Percentiles rank a stretch among this genome's conserved stretches.
Conservation (phyloP, 345 rosid genomes). For the Murraya koenigii region DNA sequence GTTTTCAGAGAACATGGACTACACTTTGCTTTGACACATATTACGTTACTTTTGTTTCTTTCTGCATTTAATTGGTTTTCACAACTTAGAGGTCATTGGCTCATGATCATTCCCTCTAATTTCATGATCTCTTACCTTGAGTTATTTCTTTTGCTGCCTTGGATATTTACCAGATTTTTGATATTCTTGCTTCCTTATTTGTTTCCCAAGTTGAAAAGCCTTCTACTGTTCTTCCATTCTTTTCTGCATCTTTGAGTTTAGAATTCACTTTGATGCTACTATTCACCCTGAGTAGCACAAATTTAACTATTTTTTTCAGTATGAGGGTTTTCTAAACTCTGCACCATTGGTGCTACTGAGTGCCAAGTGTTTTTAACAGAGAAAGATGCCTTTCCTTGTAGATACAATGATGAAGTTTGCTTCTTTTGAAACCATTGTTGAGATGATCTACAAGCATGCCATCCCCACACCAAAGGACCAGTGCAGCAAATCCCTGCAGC, state of each 20-base stretch:
- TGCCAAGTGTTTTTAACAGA: background rate
- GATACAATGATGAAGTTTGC: constrained; percentile 99
- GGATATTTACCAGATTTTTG: background rate
- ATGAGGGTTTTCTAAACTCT: background rate
- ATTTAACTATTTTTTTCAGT: background rate
- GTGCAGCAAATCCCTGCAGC: constrained; percentile 86
- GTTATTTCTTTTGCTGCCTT: background rate
- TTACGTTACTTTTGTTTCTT: background rate
- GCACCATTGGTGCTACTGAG: background rate
- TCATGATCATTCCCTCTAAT: background rate
- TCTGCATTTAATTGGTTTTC: background rate
- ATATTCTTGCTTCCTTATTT: background rate
- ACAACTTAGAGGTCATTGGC: background rate
- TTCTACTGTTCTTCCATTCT: background rate
- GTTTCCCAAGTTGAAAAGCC: background rate
- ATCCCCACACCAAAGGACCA: constrained; percentile 81
- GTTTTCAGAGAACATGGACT: background rate
- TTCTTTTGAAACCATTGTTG: constrained; percentile 90
- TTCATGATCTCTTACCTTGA: background rate
- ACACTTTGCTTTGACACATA: background rate
- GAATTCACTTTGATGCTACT: background rate
- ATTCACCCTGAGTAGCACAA: background rate
- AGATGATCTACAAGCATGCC: constrained; percentile 78
- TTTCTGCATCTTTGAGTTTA: background rate
- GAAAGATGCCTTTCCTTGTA: constrained; percentile 24